phyloP scores from a whole-genome alignment of 768 basidiomycete species.

The Leccinum ochraceum region DNA sequence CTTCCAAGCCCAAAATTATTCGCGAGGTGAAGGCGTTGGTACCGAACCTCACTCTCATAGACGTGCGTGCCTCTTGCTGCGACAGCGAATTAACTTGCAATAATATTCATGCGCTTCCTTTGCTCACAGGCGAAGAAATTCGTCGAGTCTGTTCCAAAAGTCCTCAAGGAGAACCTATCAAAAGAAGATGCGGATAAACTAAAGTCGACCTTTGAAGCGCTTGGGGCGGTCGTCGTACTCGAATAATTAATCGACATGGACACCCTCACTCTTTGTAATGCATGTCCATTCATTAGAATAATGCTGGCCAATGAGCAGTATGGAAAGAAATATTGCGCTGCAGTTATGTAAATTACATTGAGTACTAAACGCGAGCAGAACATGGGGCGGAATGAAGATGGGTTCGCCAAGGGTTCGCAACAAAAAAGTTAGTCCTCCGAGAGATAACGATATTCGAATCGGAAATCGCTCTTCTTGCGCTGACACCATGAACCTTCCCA shows the following conservation, averaged over 20 bases:
- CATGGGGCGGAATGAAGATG: conserved; percentile 8
- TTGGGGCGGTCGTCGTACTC: conserved; percentile 86
- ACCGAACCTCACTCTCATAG: conserved; percentile 95
- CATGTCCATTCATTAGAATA: conserved; percentile 21
- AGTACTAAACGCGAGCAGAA: conserved; percentile 18
- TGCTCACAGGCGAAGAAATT: conserved; percentile 92
- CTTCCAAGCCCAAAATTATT: conserved; percentile 94
- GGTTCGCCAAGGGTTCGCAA: not conserved
- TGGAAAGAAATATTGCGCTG: conserved; percentile 20
- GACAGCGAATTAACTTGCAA: not conserved
- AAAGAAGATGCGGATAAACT: conserved; percentile 99
- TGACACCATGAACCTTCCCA: conserved; percentile 99
- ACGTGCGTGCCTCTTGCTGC: conserved; percentile 56
- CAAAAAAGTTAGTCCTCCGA: conserved; percentile 62
- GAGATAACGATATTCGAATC: conserved; percentile 93
- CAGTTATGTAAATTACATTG: conserved; percentile 29
- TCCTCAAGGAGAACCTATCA: conserved; percentile 89
- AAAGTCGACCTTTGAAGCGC: conserved; percentile 82
- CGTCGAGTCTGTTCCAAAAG: conserved; percentile 91
- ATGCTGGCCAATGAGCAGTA: conserved; percentile 14
- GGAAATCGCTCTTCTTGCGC: conserved; percentile 96
- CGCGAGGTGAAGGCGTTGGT: conserved; percentile 95
- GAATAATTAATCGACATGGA: conserved; percentile 50
- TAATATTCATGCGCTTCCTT: not conserved
- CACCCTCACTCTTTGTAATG: conserved; percentile 10